phyloP scores from a whole-genome alignment of 108 stramenopile species.

The Fragilaria radians region DNA sequence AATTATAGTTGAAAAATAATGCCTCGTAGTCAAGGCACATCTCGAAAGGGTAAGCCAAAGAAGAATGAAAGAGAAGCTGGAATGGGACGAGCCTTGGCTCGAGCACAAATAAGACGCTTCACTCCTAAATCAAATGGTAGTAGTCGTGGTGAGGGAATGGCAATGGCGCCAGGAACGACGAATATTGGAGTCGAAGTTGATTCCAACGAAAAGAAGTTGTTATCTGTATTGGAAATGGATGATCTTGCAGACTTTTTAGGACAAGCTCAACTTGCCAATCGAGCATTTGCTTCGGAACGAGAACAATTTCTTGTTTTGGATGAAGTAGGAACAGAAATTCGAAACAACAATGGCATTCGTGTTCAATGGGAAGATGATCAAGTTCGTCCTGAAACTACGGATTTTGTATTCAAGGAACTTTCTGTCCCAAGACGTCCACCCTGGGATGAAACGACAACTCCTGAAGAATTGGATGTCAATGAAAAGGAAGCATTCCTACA shows the following conservation, averaged over 20 bases:
- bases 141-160: conserved; percentile 70
- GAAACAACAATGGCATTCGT: conserved; percentile 4
- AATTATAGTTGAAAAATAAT: conserved; percentile 23
- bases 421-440: conserved; percentile 88
- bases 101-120: conserved; percentile 50
- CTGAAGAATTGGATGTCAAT: conserved; percentile 74
- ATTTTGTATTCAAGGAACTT: conserved; percentile 86
- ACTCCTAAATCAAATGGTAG: conserved; percentile 57
- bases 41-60: conserved; percentile 87
- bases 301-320: conserved; percentile 70
- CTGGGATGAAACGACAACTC: conserved; percentile 87
- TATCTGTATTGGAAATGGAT: conserved; percentile 84
- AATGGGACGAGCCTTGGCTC: conserved; percentile 74
- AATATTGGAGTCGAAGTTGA: conserved; percentile 49
- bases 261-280: conserved; percentile 89
- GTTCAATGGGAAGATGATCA: conserved; percentile 13
- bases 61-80: conserved; percentile 79
- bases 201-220: conserved; percentile 28
- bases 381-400: background rate
- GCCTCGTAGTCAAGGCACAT: conserved; percentile 88
- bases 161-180: conserved; percentile 55
- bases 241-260: conserved; percentile 91
- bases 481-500: conserved; percentile 92
- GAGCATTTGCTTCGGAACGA: conserved; percentile 82
- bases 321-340: conserved; percentile 34